Conservation (phyloP, 2,329 filamentous ascomycete genomes). For the Penicillium glabrum region DNA sequence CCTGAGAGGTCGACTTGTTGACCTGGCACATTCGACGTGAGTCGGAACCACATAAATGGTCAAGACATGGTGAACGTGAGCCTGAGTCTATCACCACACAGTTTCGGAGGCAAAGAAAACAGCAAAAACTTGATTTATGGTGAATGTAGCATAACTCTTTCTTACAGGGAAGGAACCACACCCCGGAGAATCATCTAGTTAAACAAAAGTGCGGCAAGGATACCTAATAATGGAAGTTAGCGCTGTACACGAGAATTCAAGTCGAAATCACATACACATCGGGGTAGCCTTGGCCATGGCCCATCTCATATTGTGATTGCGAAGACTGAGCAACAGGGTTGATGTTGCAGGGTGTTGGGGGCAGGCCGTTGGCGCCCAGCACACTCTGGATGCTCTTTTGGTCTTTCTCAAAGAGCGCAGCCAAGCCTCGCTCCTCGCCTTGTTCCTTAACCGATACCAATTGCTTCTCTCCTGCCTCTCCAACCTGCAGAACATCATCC, state of each 20-base stretch:
- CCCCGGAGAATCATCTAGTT: slow-evolving; percentile 17
- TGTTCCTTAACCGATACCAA: slow-evolving; percentile 75
- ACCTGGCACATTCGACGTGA: background rate
- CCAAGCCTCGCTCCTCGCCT: slow-evolving; percentile 69
- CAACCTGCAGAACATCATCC: slow-evolving; percentile 72
- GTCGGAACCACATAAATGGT: background rate
- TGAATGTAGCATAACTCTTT: background rate
- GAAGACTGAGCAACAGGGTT: slow-evolving; percentile 41
- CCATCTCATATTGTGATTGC: slow-evolving; percentile 63
- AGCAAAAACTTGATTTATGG: background rate
- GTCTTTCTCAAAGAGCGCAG: slow-evolving; percentile 70
- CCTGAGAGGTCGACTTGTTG: background rate
- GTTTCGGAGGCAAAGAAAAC: background rate
- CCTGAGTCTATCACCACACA: background rate
- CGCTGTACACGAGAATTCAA: background rate
- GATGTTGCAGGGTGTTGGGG: slow-evolving; percentile 79
- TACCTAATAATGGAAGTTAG: slow-evolving; percentile 35
- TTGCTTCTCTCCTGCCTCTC: slow-evolving; percentile 69
- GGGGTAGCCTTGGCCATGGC: slow-evolving; percentile 66
- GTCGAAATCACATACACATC: slow-evolving; percentile 58
- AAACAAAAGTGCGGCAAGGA: slow-evolving; percentile 48
- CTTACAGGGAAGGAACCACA: background rate
- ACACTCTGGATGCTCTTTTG: slow-evolving; percentile 57
- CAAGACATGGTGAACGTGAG: background rate
- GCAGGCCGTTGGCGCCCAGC: slow-evolving; percentile 74